Evolutionary conservation across 176 grass and related monocot genomes (phyloP).

Genomic region (barley (Hordeum vulgare)): MorexV3_pseudomolecules_assembly NC_058524.1:627531468-627531967

Average conservation of each 20-base stretch:
- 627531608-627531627: not conserved
- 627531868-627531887: not conserved
- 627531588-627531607: not conserved
- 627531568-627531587: not conserved
- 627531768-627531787: no score
- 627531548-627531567: not conserved
- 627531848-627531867: conserved; percentile 28
- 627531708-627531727: conserved; percentile 6
- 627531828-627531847: conserved; percentile 20
- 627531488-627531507: not conserved
- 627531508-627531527: conserved; percentile 2
- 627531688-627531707: conserved; percentile 19
- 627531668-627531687: conserved; percentile 31
- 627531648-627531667: not conserved
- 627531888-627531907: not conserved
- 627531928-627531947: not conserved
- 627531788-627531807: conserved; percentile 3
- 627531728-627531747: not conserved
- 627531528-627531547: not conserved
- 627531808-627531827: conserved; percentile 23
- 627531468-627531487: not conserved
- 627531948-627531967: conserved; percentile 22
- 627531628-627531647: not conserved
- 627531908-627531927: rapidly evolving
- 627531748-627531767: not conserved